phyloP scores from a whole-genome alignment of 2,329 filamentous ascomycete species.

The Monilinia fructigena region DNA sequence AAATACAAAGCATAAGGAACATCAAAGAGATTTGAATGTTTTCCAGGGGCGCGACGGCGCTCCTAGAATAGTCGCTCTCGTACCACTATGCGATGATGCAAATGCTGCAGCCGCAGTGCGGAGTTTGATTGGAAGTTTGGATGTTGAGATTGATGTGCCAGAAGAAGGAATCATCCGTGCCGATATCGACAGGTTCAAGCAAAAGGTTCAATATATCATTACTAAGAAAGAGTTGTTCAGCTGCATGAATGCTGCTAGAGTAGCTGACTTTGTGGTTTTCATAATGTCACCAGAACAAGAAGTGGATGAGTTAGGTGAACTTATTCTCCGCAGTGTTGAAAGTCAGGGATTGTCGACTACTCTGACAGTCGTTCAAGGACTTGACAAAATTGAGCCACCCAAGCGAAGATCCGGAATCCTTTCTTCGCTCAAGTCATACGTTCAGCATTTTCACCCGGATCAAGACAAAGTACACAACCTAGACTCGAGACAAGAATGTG shows the following conservation, averaged over 20 bases:
- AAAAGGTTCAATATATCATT: slow-evolving; percentile 84
- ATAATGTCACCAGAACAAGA: slow-evolving; percentile 79
- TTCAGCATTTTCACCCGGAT: slow-evolving; percentile 90
- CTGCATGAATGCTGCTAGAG: slow-evolving; percentile 79
- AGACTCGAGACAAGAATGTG: slow-evolving; percentile 84
- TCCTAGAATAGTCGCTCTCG: slow-evolving; percentile 81
- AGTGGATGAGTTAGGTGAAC: slow-evolving; percentile 80
- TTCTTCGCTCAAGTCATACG: slow-evolving; percentile 83
- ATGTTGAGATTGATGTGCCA: slow-evolving; percentile 66
- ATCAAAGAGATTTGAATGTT: slow-evolving; percentile 73
- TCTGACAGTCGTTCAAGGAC: slow-evolving; percentile 77
- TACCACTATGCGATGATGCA: slow-evolving; percentile 76
- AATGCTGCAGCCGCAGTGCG: slow-evolving; percentile 66
- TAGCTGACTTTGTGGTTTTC: slow-evolving; percentile 89
- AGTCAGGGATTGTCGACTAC: slow-evolving; percentile 92
- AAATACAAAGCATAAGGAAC: slow-evolving; percentile 77
- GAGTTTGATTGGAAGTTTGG: slow-evolving; percentile 74
- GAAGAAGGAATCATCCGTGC: slow-evolving; percentile 61
- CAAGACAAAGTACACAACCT: slow-evolving; percentile 89
- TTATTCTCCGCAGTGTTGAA: slow-evolving; percentile 82
- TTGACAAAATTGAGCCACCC: slow-evolving; percentile 73
- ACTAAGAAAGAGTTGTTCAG: slow-evolving; percentile 70
- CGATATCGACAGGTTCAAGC: slow-evolving; percentile 86
- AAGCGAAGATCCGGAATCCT: slow-evolving; percentile 77
- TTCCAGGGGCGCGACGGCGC: slow-evolving; percentile 87